Conservation (phyloP, 2,329 filamentous ascomycete species). For the Sodiomyces alkalinus region DNA sequence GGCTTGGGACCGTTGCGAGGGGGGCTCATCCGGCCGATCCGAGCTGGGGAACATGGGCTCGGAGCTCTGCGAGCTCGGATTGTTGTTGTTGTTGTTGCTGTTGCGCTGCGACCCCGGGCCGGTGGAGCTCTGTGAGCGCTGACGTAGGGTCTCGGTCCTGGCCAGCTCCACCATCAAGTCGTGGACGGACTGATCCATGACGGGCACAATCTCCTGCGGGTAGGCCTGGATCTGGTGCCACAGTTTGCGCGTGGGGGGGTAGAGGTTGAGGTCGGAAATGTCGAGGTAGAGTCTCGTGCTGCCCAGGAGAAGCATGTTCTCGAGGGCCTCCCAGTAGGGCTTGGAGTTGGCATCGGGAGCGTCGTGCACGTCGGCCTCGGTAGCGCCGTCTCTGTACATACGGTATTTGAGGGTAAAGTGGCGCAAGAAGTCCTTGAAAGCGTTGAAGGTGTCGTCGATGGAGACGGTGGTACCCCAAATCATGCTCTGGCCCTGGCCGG, state of each 20-base stretch:
- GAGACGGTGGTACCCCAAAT: conserved; percentile 98
- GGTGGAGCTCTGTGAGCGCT: conserved; percentile 47
- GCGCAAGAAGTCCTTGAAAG: conserved; percentile 82
- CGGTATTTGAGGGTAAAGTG: conserved; percentile 92
- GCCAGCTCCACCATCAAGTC: conserved; percentile 88
- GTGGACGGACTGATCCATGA: conserved; percentile 91
- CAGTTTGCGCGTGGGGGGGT: conserved; percentile 81
- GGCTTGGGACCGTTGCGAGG: conserved; percentile 27
- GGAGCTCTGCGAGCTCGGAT: conserved; percentile 45
- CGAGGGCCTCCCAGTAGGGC: conserved; percentile 71
- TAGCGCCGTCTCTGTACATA: conserved; percentile 74
- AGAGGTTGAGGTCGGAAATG: conserved; percentile 76
- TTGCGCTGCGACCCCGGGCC: conserved; percentile 26
- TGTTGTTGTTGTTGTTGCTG: conserved; percentile 31
- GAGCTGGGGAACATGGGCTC: conserved; percentile 68
- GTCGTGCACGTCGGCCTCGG: conserved; percentile 56
- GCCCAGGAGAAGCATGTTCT: conserved; percentile 81
- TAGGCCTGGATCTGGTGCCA: conserved; percentile 94
- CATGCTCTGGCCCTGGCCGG: conserved; percentile 64
- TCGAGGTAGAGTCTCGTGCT: conserved; percentile 78
- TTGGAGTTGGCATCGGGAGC: conserved; percentile 61
- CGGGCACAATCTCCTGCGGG: conserved; percentile 86
- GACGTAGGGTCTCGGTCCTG: conserved; percentile 58
- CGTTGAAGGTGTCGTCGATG: conserved; percentile 71
- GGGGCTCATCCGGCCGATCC: conserved; percentile 40